Evolutionary conservation across 2,329 filamentous ascomycete species (phyloP).

Genomic region (Cytospora schulzeri): DNA sequence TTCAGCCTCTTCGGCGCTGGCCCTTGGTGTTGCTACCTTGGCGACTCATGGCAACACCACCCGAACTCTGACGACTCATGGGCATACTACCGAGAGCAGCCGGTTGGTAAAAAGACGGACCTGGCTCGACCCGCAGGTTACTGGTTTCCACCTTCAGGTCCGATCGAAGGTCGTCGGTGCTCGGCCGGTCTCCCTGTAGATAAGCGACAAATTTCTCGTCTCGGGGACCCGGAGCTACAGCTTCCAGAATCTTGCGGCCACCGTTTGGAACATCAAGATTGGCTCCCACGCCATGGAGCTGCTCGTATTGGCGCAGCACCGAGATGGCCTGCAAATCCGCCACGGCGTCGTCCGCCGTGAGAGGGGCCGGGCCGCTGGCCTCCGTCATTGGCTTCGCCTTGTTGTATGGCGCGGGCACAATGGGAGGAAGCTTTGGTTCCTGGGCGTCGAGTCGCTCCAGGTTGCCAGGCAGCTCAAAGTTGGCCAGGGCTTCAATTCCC

Average conservation of each 20-base stretch:
- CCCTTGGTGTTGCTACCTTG: conserved; percentile 56
- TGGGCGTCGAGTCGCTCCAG: conserved; percentile 57
- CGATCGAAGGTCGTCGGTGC: conserved; percentile 53
- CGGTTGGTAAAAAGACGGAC: conserved; percentile 41
- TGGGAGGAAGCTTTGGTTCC: conserved; percentile 61
- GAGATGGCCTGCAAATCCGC: conserved; percentile 62
- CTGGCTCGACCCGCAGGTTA: conserved; percentile 40
- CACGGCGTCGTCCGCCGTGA: conserved; percentile 54
- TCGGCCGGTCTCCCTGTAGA: conserved; percentile 46
- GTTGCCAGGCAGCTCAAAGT: conserved; percentile 61
- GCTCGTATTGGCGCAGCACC: conserved; percentile 58
- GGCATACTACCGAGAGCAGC: conserved; percentile 43
- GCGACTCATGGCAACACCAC: conserved; percentile 59
- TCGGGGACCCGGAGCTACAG: conserved; percentile 51
- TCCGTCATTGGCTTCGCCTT: conserved; percentile 59
- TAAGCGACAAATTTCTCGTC: conserved; percentile 53
- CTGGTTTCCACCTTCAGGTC: conserved; percentile 52
- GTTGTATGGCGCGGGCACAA: conserved; percentile 59
- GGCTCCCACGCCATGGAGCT: conserved; percentile 54
- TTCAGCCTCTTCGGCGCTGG: conserved; percentile 38
- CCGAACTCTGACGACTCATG: conserved; percentile 60
- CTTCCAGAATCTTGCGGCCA: conserved; percentile 58
- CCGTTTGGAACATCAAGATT: conserved; percentile 58
- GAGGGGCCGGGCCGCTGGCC: conserved; percentile 56
- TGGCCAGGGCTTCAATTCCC: conserved; percentile 62